A percentile compares a stretch with the other conserved stretches of the same genome.
phyloP scores from a whole-genome alignment of 208 protist species.

The Leishmania martiniquensis region DNA sequence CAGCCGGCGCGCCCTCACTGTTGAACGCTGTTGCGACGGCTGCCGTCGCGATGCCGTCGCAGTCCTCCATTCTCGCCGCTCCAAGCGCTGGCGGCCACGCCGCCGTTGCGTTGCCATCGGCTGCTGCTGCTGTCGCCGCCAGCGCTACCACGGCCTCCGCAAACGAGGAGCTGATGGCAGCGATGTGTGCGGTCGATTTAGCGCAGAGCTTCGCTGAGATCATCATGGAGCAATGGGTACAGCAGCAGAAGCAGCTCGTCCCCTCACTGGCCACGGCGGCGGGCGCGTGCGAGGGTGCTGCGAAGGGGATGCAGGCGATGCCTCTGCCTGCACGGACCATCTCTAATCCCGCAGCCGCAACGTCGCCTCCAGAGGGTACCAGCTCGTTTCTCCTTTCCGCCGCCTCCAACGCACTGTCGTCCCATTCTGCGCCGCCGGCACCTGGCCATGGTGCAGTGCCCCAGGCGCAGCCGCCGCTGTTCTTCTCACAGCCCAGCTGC shows the following conservation, averaged over 20 bases:
- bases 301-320: neutral
- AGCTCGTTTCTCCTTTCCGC: neutral
- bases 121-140: neutral
- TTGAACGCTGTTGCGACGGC: neutral
- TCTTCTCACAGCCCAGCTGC: neutral
- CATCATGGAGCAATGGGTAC: slow-evolving; percentile 17
- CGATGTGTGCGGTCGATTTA: slow-evolving; percentile 25
- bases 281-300: neutral
- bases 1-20: neutral
- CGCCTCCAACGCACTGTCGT: slow-evolving; percentile 2
- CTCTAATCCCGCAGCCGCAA: neutral
- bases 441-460: neutral
- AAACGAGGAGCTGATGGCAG: slow-evolving; percentile 15
- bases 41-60: neutral
- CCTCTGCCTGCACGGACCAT: neutral
- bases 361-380: neutral
- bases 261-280: neutral
- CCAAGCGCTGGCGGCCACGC: neutral
- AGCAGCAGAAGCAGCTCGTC: slow-evolving; percentile 13
- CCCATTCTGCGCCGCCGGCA: neutral
- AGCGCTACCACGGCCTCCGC: neutral
- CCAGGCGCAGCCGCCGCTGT: neutral
- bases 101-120: neutral
- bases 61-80: neutral
- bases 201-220: slow-evolving; percentile 28